Conservation (phyloP, 108 stramenopile species). For the Discostella stelligeroides region DNA sequence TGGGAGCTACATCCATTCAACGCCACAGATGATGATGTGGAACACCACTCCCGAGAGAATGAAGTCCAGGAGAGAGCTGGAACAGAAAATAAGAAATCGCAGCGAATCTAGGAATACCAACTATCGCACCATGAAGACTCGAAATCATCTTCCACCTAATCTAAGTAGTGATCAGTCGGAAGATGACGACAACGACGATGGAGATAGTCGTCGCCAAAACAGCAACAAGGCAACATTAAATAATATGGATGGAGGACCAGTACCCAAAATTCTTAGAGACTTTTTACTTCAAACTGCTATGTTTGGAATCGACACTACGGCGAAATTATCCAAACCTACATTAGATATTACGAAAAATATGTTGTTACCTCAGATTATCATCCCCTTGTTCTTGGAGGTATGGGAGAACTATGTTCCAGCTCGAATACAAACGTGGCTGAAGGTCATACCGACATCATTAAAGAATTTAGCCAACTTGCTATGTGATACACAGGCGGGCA, state of each 20-base stretch:
- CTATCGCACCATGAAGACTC: too few species aligned
- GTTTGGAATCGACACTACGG: slow-evolving; percentile 43
- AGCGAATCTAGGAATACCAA: too few species aligned
- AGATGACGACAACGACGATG: slow-evolving; percentile 2
- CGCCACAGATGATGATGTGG: too few species aligned
- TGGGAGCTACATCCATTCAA: too few species aligned
- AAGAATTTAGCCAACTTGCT: slow-evolving; percentile 30
- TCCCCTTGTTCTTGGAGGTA: slow-evolving; percentile 28
- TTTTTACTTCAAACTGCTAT: slow-evolving; percentile 43
- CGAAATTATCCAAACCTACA: slow-evolving; percentile 40
- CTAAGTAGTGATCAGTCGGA: too few species aligned
- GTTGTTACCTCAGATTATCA: slow-evolving; percentile 32
- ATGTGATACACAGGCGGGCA: slow-evolving; percentile 39
- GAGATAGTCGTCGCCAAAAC: not conserved
- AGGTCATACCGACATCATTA: slow-evolving; percentile 31
- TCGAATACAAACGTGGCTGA: slow-evolving; percentile 47
- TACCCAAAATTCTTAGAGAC: slow-evolving; percentile 35
- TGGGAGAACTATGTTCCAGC: slow-evolving; percentile 39
- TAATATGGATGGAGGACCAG: not conserved
- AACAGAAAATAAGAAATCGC: too few species aligned
- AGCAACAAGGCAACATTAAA: too few species aligned
- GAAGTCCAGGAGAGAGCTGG: too few species aligned
- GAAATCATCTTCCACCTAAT: too few species aligned
- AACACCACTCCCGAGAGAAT: too few species aligned
- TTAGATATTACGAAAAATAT: slow-evolving; percentile 31